A percentile compares a stretch with the other conserved stretches of the same genome.
phyloP scores from a whole-genome alignment of 345 rosid species.

The Eucalyptus victrix region DNA sequence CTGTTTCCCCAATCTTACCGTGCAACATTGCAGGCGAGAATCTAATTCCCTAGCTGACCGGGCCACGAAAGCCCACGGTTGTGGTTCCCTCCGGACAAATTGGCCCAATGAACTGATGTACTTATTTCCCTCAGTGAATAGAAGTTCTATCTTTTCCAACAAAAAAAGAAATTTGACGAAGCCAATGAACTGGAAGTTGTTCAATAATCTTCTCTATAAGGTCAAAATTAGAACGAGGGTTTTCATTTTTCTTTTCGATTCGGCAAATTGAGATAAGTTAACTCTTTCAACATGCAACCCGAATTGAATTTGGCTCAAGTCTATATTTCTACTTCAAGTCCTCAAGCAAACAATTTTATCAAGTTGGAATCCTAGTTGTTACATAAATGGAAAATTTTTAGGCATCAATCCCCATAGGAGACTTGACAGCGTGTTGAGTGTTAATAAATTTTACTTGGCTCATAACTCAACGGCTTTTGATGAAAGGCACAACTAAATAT shows the following conservation, averaged over 20 bases:
- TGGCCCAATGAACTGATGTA: too few relatives aligned
- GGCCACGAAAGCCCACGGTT: too few relatives aligned
- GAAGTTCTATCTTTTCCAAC: too few relatives aligned
- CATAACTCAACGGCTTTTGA: neutral
- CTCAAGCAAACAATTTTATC: neutral
- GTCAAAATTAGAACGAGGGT: neutral
- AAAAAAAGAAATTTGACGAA: neutral
- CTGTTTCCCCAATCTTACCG: too few relatives aligned
- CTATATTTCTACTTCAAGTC: neutral
- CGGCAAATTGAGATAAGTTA: neutral
- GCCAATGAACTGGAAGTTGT: rapidly evolving
- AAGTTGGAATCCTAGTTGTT: neutral
- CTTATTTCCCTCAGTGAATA: too few relatives aligned
- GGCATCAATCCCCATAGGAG: neutral
- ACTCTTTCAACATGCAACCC: neutral
- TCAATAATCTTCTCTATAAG: neutral
- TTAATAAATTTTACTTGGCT: neutral
- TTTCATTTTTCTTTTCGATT: neutral
- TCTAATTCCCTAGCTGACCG: too few relatives aligned
- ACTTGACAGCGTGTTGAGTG: neutral
- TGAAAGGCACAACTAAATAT: neutral
- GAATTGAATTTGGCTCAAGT: neutral
- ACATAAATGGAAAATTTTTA: neutral
- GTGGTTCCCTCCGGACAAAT: too few relatives aligned
- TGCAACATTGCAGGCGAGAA: too few relatives aligned